Base-by-base conservation (phyloP, 805 yeast species). In the Lachancea quebecensis region DNA sequence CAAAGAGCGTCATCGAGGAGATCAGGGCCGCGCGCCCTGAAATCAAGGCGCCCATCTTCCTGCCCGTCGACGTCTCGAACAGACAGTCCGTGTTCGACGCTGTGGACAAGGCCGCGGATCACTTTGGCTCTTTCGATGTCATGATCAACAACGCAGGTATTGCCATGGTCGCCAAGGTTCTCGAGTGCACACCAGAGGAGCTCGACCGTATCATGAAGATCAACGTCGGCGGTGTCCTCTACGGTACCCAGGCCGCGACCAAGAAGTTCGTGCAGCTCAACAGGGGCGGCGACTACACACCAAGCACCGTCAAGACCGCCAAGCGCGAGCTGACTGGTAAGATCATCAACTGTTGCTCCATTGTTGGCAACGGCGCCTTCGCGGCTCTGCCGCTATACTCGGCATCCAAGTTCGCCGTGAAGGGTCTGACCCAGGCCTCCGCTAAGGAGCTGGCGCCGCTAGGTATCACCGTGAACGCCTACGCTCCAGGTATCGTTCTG, bases 401-500 rank as follows among this genome's bases (percentile, higher is more conserved):
- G 17, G 60, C 68, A 7, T 51, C 70, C 7, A 67, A 70, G 45
- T 66, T 62, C 41, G 73, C 72, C 2, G 66, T 70, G 10, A 62
- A 57, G 41, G 64, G 59, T 15, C 50, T 70, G 29, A 67, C 72
- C 4, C 67, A 66, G 45, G 55, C 62, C 12, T 64, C 68, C 45
- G 70, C 74, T 4, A 57, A 64, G 39, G 73, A 70, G 47, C 53
- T 64, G 47, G 71, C 71, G 0, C 44, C 54, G 6, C 44, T 62
- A 30, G 61, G 65, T 40, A 65, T 70, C 45, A 62, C 68, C n/a
- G 68, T 68, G 12, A 70, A 70, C 48, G 50, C 64, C 3, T 64
- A 67, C 46, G 65, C 67, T 47, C 73, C 72, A 15, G 73, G 72
- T 30, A 62, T 64, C 43, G 70, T 68, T n/a, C 50, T 60, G n/a